These are phyloP conservation scores for Leccinum broughii DNA, from an alignment of 768 basidiomycete species.

Conservation along the genomic window DNA sequence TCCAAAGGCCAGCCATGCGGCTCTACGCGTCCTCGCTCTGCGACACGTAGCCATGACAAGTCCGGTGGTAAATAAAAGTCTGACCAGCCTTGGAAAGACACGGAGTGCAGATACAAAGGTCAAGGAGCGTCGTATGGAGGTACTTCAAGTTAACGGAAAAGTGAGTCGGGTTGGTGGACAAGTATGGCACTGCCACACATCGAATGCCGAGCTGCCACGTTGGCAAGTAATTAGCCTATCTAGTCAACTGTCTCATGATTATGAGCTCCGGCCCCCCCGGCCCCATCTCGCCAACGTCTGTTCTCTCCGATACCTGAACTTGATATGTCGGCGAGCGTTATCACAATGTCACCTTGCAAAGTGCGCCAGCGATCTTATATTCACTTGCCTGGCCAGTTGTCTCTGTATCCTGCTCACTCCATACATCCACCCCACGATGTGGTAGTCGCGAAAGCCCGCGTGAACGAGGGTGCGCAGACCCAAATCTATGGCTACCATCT, in stretches of 20 bases:
- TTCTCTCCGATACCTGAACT: no score
- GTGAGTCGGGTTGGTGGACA: not conserved
- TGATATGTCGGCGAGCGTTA: no score
- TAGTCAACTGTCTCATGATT: no score
- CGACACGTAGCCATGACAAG: slow-evolving; percentile 22
- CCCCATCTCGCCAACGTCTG: no score
- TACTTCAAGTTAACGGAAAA: not conserved
- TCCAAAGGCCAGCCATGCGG: slow-evolving; percentile 61
- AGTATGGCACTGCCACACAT: slow-evolving; percentile 16
- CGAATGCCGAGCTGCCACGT: slow-evolving; percentile 17
- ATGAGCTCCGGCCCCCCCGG: no score
- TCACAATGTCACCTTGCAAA: no score
- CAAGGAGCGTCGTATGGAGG: not conserved
- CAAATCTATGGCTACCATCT: no score
- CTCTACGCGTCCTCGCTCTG: slow-evolving; percentile 38
- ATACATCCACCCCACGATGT: no score
- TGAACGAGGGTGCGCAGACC: no score
- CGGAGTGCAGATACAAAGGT: not conserved
- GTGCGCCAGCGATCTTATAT: no score
- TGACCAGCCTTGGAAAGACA: not conserved
- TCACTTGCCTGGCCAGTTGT: slow-evolving; percentile 5
- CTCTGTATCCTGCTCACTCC: slow-evolving; percentile 8
- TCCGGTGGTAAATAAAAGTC: not conserved
- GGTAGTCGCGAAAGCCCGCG: no score
- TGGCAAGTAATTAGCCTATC: not conserved